A percentile compares a stretch with the other conserved stretches of the same genome.
phyloP scores from a whole-genome alignment of 768 basidiomycete genomes.

The Russula earlei region DNA sequence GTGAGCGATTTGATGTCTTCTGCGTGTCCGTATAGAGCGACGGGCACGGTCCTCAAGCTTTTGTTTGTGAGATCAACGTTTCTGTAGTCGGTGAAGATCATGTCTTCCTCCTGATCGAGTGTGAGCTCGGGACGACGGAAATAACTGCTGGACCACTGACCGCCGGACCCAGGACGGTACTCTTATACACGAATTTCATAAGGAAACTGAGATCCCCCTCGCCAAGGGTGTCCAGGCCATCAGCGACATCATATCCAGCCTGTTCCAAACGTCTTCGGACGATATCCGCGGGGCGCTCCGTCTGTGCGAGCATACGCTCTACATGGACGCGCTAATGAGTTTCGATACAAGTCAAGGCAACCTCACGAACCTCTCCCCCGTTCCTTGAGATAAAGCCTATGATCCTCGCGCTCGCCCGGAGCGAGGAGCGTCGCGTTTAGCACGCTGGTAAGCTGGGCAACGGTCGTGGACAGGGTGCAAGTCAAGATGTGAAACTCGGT shows the following conservation, averaged over 20 bases:
- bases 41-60: slow-evolving; percentile 80
- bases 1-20: slow-evolving; percentile 77
- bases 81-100: slow-evolving; percentile 61
- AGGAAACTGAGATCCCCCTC: slow-evolving; percentile 77
- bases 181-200: slow-evolving; percentile 85
- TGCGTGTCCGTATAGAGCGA: slow-evolving; percentile 75
- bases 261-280: slow-evolving; percentile 77
- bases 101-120: slow-evolving; percentile 55
- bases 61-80: slow-evolving; percentile 74
- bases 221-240: slow-evolving; percentile 68
- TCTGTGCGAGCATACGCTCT: slow-evolving; percentile 79
- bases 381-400: slow-evolving; percentile 67
- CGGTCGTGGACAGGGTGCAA: slow-evolving; percentile 55
- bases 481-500: slow-evolving; percentile 62
- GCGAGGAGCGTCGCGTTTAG: slow-evolving; percentile 50
- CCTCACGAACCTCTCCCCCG: slow-evolving; percentile 54
- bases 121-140: not conserved
- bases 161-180: slow-evolving; percentile 51
- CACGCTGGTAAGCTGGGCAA: slow-evolving; percentile 51
- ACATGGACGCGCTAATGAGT: not conserved
- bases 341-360: not conserved
- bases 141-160: slow-evolving; percentile 32
- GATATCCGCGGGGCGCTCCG: slow-evolving; percentile 79
- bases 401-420: slow-evolving; percentile 44
- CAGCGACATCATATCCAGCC: slow-evolving; percentile 78